Percentiles rank a stretch among this genome's conserved stretches.
Evolutionary conservation across 371 early-diverging fungal genomes (phyloP).

Genomic region (Syncephalastrum contaminatum): DNA sequence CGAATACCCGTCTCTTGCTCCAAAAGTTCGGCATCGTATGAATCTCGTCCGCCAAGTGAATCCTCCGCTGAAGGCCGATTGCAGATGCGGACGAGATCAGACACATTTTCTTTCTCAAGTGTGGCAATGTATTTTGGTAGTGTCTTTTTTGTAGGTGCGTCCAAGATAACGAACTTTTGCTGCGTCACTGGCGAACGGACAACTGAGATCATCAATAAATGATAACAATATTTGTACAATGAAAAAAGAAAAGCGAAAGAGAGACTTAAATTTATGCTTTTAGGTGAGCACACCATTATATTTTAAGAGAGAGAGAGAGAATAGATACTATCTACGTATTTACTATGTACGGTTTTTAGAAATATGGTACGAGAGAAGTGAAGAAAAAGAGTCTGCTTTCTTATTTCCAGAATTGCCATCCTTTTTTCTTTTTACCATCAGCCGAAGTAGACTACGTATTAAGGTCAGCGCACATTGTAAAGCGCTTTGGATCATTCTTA

Average conservation of each 20-base stretch:
- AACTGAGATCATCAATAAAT: slow-evolving; percentile 15
- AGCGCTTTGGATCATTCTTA: no score
- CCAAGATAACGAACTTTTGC: slow-evolving; percentile 58
- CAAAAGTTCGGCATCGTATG: slow-evolving; percentile 51
- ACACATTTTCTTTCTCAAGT: slow-evolving; percentile 48
- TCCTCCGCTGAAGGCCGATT: slow-evolving; percentile 21
- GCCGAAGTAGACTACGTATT: neutral
- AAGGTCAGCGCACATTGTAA: neutral
- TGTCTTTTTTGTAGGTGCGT: slow-evolving; percentile 57
- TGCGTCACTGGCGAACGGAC: slow-evolving; percentile 25
- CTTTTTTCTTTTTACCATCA: neutral
- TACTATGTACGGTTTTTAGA: no score
- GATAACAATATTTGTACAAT: no score
- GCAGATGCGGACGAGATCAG: slow-evolving; percentile 59
- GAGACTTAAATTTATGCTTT: no score
- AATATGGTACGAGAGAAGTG: no score
- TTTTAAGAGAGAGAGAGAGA: no score
- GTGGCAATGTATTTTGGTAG: slow-evolving; percentile 45
- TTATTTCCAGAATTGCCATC: slow-evolving; percentile 6
- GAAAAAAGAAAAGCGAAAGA: no score
- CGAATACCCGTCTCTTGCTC: slow-evolving; percentile 44
- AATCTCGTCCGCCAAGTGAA: slow-evolving; percentile 17
- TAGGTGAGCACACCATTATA: no score
- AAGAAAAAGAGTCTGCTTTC: no score
- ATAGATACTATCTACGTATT: no score